Conservation (phyloP, 1,284 basidiomycete genomes). For the Inonotus hispidus region DNA sequence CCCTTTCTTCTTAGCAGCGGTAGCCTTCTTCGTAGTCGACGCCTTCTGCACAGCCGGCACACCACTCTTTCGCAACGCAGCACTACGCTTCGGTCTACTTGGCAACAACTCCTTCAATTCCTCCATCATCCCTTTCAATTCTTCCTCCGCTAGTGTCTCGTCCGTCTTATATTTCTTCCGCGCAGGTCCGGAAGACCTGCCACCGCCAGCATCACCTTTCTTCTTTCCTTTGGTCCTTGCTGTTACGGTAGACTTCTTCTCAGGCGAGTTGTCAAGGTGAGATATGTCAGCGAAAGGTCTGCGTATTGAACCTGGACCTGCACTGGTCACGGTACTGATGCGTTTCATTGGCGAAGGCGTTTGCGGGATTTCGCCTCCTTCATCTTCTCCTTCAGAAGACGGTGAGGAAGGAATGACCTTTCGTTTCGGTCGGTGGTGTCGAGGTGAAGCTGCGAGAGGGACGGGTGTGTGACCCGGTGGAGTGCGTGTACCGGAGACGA, state of each 20-base stretch:
- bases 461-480: neutral
- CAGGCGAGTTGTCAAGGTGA: neutral
- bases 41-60: neutral
- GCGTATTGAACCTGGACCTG: neutral
- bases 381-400: neutral
- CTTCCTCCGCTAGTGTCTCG: conserved; percentile 1
- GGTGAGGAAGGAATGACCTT: neutral
- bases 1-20: neutral
- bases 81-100: neutral
- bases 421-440: neutral
- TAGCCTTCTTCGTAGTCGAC: neutral
- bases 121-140: neutral
- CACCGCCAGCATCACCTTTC: neutral
- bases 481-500: neutral
- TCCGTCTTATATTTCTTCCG: neutral
- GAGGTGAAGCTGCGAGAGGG: conserved; percentile 2
- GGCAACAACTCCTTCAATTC: conserved; percentile 2
- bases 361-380: neutral
- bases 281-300: neutral
- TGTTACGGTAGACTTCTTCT: neutral
- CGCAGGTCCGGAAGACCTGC: neutral
- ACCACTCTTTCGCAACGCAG: neutral
- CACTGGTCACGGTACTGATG: neutral
- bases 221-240: neutral
- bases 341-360: conserved; percentile 13